Evolutionary conservation across 169 alveolate genomes (phyloP), one percentile per base, ranked within the genome.

Genomic region (Plasmodium berghei): DNA sequence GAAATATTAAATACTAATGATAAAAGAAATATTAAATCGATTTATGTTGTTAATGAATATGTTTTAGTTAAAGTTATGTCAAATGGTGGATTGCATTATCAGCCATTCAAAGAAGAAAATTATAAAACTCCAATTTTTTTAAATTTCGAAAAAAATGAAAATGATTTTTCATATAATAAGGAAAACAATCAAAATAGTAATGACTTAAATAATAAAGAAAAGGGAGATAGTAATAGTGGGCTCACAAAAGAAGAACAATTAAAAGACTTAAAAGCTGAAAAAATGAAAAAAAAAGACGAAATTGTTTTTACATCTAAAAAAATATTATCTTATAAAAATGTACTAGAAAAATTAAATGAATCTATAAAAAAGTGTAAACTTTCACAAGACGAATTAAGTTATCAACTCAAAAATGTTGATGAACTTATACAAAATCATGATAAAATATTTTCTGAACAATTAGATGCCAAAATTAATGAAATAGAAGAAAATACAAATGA

Each of bases 401-500:
- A 66, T 58, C 54, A 83, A 34, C 40, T 66, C n/a, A 54, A 71
- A 83, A 83, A 83, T 49, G 40, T 83, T 16, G 63, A 83, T 48
- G 90, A 83, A 14, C 45, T 83, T 0, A 67, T 62, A 20, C 64
- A 67, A 2, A 83, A 83, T 49, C 90, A 83, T 83, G 83, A 67
- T 18, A 67, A 67, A 28, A 67, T 83, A 5, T 83, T 83, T 83
- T 54, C 85, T 0, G 85, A 83, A 83, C 90, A 83, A 67, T 10
- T 83, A 26, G 85, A 83, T 18, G 18, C 69, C 10, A 83, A 83
- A 83, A 83, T 83, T 54, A 83, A 62, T 52, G 90, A 83, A 42
- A 67, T 83, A 4, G 24, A 83, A 40, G 59, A 67, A 28, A 22
- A 67, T 67, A 40, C 69, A 8, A 28, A 22, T 10, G 64, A 67